These are phyloP conservation scores for Pezicula radicicola DNA, from an alignment of 2,329 filamentous ascomycete genomes.

Conservation along the genomic window DNA sequence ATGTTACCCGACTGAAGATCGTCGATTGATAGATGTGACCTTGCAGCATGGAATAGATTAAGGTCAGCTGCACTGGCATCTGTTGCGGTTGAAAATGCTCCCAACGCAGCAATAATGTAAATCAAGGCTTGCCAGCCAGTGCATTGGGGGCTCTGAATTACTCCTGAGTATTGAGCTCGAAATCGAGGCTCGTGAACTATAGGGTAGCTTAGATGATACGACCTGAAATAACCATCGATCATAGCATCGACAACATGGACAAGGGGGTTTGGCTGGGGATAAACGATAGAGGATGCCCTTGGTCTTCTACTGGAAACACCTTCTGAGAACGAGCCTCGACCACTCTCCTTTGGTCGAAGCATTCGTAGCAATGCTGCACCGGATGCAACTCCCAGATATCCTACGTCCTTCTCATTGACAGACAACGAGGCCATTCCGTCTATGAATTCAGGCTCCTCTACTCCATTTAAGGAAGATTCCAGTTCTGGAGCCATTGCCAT, in stretches of 20 bases:
- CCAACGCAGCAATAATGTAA: slow-evolving; percentile 13
- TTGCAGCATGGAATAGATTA: slow-evolving; percentile 9
- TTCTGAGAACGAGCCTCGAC: too few species aligned
- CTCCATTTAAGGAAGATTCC: slow-evolving; percentile 2
- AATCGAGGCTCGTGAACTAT: slow-evolving; percentile 42
- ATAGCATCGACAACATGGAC: slow-evolving; percentile 9
- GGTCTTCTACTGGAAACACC: neutral
- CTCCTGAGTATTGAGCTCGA: slow-evolving; percentile 25
- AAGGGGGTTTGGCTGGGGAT: slow-evolving; percentile 3
- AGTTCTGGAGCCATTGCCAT: slow-evolving; percentile 1
- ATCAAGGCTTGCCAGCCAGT: slow-evolving; percentile 11
- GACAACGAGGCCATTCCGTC: slow-evolving; percentile 17
- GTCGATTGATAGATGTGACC: slow-evolving; percentile 34
- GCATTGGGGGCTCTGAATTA: slow-evolving; percentile 9
- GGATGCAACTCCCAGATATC: slow-evolving; percentile 14
- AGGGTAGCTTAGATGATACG: slow-evolving; percentile 41
- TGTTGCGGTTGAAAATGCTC: slow-evolving; percentile 7
- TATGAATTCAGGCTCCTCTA: slow-evolving; percentile 5
- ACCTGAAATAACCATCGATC: slow-evolving; percentile 37
- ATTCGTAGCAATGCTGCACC: slow-evolving; percentile 11
- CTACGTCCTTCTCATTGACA: slow-evolving; percentile 10
- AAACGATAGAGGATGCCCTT: neutral
- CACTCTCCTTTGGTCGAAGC: slow-evolving; percentile 1
- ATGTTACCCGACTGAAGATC: slow-evolving; percentile 43
- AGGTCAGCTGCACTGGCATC: slow-evolving; percentile 8